A percentile compares a stretch with the other conserved stretches of the same genome.
These are phyloP conservation scores for Candida xyloterini DNA, from an alignment of 805 yeast species.

Conservation along the genomic window DNA sequence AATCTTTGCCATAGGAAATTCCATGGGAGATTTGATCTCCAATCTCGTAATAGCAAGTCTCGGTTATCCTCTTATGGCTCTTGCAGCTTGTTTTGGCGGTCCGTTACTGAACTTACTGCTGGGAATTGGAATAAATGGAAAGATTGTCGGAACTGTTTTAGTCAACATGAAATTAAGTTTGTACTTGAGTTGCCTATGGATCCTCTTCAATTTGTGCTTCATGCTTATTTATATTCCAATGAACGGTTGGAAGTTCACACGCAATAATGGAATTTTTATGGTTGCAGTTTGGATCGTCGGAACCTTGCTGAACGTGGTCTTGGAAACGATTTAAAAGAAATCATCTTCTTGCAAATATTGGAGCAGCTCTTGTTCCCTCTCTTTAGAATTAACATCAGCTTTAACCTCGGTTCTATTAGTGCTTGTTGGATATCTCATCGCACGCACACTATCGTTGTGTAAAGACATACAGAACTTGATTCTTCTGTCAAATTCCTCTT, in stretches of 20 bases:
- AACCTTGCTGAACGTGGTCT: slow-evolving; percentile 32
- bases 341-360: slow-evolving; percentile 50
- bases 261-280: slow-evolving; percentile 37
- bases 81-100: slow-evolving; percentile 95
- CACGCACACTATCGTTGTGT: slow-evolving; percentile 89
- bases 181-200: slow-evolving; percentile 40
- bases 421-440: slow-evolving; percentile 86
- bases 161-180: slow-evolving; percentile 37
- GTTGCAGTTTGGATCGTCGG: slow-evolving; percentile 42
- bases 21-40: slow-evolving; percentile 85
- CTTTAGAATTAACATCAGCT: slow-evolving; percentile 52
- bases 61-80: slow-evolving; percentile 86
- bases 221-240: slow-evolving; percentile 39
- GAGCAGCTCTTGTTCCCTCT: slow-evolving; percentile 45
- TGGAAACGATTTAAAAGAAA: slow-evolving; percentile 29
- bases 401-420: slow-evolving; percentile 49
- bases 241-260: slow-evolving; percentile 41
- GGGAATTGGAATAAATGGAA: slow-evolving; percentile 77
- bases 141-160: slow-evolving; percentile 38
- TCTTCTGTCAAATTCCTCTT: slow-evolving; percentile 84
- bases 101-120: slow-evolving; percentile 76
- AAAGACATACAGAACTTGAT: slow-evolving; percentile 86
- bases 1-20: slow-evolving; percentile 87
- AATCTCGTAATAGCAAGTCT: slow-evolving; percentile 74
- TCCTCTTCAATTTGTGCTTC: slow-evolving; percentile 38